Conservation (phyloP, 2,329 filamentous ascomycete species). For the Colletotrichum scovillei region DNA sequence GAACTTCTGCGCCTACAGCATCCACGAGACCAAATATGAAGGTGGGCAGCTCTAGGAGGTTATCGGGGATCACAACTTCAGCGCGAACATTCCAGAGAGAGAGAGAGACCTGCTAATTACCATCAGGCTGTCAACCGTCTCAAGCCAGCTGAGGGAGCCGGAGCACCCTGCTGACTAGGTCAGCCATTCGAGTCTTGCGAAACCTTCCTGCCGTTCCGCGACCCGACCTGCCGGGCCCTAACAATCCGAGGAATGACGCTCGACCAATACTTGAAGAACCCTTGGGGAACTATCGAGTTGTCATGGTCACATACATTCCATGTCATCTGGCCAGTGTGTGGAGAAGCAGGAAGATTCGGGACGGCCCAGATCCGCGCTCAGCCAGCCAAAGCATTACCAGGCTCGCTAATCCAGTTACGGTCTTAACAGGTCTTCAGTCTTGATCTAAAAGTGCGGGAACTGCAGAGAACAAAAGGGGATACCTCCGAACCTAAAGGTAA, state of each 20-base stretch:
- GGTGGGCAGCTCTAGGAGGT: not conserved
- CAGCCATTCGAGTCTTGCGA: not conserved
- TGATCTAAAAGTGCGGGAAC: no score
- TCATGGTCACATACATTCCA: not conserved
- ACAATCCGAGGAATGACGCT: not conserved
- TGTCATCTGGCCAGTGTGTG: not conserved
- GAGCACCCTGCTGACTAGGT: not conserved
- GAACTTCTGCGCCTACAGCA: no score
- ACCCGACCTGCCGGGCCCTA: conserved; percentile 12
- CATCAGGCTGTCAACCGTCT: not conserved
- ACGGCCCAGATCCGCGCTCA: conserved; percentile 3
- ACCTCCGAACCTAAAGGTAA: not conserved
- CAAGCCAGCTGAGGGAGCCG: not conserved
- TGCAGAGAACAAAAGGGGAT: no score
- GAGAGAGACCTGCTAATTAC: not conserved
- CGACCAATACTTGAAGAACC: not conserved
- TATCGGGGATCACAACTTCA: not conserved
- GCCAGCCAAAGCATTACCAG: not conserved
- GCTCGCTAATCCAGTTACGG: not conserved
- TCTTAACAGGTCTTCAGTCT: not conserved
- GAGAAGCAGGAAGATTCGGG: not conserved
- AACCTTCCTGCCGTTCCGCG: not conserved
- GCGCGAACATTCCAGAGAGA: not conserved
- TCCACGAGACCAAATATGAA: not conserved
- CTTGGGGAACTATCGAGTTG: not conserved